phyloP scores from a whole-genome alignment of 2,329 filamentous ascomycete genomes.

The Alternaria burnsii region DNA sequence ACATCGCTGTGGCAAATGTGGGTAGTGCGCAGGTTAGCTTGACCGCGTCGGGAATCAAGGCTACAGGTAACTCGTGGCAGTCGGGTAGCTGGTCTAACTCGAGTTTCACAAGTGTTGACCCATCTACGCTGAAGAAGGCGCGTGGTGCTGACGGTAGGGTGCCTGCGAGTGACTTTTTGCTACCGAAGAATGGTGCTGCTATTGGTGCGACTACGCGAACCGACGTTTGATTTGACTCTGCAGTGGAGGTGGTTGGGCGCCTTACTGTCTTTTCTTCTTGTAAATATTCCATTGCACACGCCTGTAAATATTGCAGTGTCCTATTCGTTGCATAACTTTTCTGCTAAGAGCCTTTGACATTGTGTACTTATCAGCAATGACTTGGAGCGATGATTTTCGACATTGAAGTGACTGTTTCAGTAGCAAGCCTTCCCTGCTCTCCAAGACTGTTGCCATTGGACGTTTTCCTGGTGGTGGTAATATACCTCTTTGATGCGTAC shows the following conservation, averaged over 20 bases:
- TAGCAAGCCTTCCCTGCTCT: too few relatives aligned
- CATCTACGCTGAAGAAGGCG: slow-evolving; percentile 47
- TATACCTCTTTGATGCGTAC: too few relatives aligned
- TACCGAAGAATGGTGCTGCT: slow-evolving; percentile 48
- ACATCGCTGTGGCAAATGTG: slow-evolving; percentile 52
- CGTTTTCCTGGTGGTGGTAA: too few relatives aligned
- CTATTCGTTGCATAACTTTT: background rate
- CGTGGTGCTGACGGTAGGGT: slow-evolving; percentile 52
- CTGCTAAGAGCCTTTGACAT: background rate
- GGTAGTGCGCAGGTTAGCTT: slow-evolving; percentile 28
- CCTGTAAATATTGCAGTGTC: background rate
- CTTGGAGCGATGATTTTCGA: background rate
- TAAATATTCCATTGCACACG: background rate
- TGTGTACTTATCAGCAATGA: background rate
- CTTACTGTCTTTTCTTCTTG: background rate
- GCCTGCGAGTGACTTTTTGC: slow-evolving; percentile 53
- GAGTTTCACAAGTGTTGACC: slow-evolving; percentile 51
- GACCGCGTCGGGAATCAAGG: slow-evolving; percentile 18
- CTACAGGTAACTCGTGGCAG: slow-evolving; percentile 57
- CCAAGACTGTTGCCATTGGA: too few relatives aligned
- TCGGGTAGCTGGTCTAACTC: slow-evolving; percentile 50
- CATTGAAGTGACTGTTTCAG: too few relatives aligned
- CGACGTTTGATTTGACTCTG: slow-evolving; percentile 6
- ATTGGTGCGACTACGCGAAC: slow-evolving; percentile 53
- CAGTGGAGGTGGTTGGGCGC: background rate